Base-by-base conservation (phyloP, 108 stramenopile genomes). In the Nannochloropsis gaditana region DNA sequence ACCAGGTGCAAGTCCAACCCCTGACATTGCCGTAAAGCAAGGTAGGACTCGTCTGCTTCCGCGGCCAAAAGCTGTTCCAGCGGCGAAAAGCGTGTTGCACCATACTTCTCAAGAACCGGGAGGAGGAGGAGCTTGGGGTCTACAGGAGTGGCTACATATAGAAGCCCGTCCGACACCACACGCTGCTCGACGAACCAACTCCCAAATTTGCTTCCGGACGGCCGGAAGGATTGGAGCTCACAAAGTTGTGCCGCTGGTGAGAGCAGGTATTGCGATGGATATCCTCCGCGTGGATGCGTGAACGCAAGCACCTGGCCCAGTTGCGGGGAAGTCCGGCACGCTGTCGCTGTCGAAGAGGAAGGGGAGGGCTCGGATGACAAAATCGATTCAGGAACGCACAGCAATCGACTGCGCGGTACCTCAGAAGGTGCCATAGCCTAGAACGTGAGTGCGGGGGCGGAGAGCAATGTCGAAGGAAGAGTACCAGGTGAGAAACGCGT, bases 151-250 rank as follows among this genome's bases (percentile, higher is more conserved):
- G 88, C 88, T 44, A 50, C 21, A 82, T 83, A 79, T 19, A 89
- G 82, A 21, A 85, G 50, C 11, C 88, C 88, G 43, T 89, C 85
- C 31, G 17, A 45, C 21, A 85, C 85, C 45, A 89, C 88, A 11
- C 79, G 9, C 82, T 89, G 88, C 79, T 85, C 88, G 44, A 89
- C 45, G 83, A 89, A 89, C 43, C 85, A 89, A 45, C 88, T 89
- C 45, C 82, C 83, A 45, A 44, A 85, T 45, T 82, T 85, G 19
- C 44, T 45, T 31, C 79, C 83, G 17, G 85, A 79, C 15, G 87
- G 87, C 15, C 85, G 42, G 19, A 85, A 45, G 5, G 43, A 85
- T 43, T 89, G 88, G n/a, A 89, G 85, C 85, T 89, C 88, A 43
- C 85, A 82, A 21, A 89, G 83, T 41, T 87, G 73, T 41, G 45